These are phyloP conservation scores for Cordyceps cateniannulata DNA, from an alignment of 2,329 filamentous ascomycete genomes.

Conservation along the genomic window DNA sequence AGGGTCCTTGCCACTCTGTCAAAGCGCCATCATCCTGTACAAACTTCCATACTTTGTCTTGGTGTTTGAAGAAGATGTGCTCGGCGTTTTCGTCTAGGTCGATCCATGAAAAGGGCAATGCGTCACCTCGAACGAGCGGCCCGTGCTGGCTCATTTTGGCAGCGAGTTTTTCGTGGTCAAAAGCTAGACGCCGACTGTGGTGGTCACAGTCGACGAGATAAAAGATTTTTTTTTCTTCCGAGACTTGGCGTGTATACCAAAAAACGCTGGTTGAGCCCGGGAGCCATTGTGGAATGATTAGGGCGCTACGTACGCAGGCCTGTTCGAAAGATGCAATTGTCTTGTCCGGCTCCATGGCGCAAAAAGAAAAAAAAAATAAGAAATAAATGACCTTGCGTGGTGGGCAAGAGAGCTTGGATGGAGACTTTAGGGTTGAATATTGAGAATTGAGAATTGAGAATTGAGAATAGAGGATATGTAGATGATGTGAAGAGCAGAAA, in stretches of 20 bases:
- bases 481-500: neutral
- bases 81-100: slow-evolving; percentile 13
- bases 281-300: slow-evolving; percentile 18
- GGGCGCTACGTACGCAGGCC: neutral
- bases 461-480: too few relatives aligned
- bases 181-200: slow-evolving; percentile 15
- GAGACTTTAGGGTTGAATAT: neutral
- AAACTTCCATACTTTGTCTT: slow-evolving; percentile 18
- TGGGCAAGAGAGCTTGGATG: neutral
- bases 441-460: neutral
- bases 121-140: slow-evolving; percentile 5
- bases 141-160: slow-evolving; percentile 12
- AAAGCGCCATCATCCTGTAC: slow-evolving; percentile 13
- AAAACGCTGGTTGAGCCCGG: slow-evolving; percentile 16
- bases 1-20: slow-evolving; percentile 16
- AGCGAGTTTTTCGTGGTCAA: slow-evolving; percentile 20
- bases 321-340: neutral
- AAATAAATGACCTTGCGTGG: neutral
- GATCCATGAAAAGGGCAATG: slow-evolving; percentile 21
- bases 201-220: slow-evolving; percentile 17
- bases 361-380: neutral
- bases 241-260: slow-evolving; percentile 20
- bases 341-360: neutral
- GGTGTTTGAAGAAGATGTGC: slow-evolving; percentile 17
- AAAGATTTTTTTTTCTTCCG: slow-evolving; percentile 17